These are phyloP conservation scores for Pelagophyceae sp. DNA, from an alignment of 352 stramenopile genomes.

Conservation along the genomic window DNA sequence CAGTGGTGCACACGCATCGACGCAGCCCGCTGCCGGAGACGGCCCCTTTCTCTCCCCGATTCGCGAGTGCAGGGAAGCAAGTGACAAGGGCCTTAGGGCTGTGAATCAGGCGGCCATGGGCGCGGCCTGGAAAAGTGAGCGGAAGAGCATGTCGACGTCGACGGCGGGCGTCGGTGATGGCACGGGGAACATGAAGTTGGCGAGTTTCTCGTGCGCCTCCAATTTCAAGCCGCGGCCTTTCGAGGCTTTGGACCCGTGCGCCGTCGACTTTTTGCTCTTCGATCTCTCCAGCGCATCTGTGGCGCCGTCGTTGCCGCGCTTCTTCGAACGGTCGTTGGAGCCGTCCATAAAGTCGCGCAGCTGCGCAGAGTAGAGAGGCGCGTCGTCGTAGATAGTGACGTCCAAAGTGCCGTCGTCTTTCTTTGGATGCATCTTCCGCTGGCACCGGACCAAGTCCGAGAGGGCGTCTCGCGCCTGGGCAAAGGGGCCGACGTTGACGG, in stretches of 20 bases:
- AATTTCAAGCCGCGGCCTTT: conserved; percentile 2
- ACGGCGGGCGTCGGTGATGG: neutral
- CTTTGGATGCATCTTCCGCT: conserved; percentile 14
- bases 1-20: too few species aligned
- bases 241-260: neutral
- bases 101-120: too few species aligned
- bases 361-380: neutral
- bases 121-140: neutral
- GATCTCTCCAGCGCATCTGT: neutral
- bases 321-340: neutral
- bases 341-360: conserved; percentile 7
- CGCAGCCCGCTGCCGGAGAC: too few species aligned
- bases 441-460: neutral
- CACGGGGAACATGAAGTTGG: conserved; percentile 19
- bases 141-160: conserved; percentile 13
- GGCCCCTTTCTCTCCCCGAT: too few species aligned
- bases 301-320: neutral
- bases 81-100: too few species aligned
- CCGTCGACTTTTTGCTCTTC: neutral
- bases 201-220: conserved; percentile 18
- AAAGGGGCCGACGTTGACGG: neutral
- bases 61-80: too few species aligned
- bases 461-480: neutral
- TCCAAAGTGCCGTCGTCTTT: neutral
- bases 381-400: neutral